Percentiles rank a stretch among this genome's conserved stretches.
These are phyloP conservation scores for Xylaria sp. DNA, from an alignment of 2,329 filamentous ascomycete species.

Conservation along the genomic window DNA sequence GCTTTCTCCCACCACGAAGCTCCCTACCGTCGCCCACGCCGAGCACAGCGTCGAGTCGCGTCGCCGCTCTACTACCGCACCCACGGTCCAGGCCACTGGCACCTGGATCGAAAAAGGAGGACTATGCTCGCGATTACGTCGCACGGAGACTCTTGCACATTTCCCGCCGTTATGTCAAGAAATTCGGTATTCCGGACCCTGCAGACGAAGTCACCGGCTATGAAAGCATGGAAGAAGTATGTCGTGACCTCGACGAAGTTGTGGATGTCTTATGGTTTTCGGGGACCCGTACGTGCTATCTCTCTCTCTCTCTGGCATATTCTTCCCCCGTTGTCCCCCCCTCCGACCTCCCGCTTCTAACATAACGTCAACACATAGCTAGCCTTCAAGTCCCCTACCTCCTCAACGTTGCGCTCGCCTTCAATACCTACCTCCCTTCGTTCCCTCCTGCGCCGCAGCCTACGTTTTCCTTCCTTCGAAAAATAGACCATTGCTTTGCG, in stretches of 20 bases:
- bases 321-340: not conserved
- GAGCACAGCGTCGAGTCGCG: slow-evolving; percentile 58
- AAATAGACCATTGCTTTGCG: slow-evolving; percentile 86
- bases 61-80: slow-evolving; percentile 61
- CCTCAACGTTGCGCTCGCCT: slow-evolving; percentile 78
- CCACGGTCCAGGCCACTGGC: slow-evolving; percentile 64
- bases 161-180: slow-evolving; percentile 70
- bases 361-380: slow-evolving; percentile 59
- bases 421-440: slow-evolving; percentile 76
- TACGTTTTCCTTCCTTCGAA: slow-evolving; percentile 77
- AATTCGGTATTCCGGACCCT: slow-evolving; percentile 60
- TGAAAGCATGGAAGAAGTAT: slow-evolving; percentile 74
- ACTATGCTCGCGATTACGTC: slow-evolving; percentile 67
- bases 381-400: slow-evolving; percentile 86
- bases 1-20: slow-evolving; percentile 59
- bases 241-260: slow-evolving; percentile 77
- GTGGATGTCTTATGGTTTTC: slow-evolving; percentile 88
- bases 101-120: slow-evolving; percentile 69
- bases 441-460: slow-evolving; percentile 76
- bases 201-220: slow-evolving; percentile 64
- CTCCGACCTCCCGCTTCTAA: slow-evolving; percentile 12
- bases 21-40: slow-evolving; percentile 67
- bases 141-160: slow-evolving; percentile 64
- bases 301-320: not conserved
- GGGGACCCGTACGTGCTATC: slow-evolving; percentile 76